These are phyloP conservation scores for Blumeria hordei DNA, from an alignment of 2,329 filamentous ascomycete species.

Conservation along the genomic window DNA sequence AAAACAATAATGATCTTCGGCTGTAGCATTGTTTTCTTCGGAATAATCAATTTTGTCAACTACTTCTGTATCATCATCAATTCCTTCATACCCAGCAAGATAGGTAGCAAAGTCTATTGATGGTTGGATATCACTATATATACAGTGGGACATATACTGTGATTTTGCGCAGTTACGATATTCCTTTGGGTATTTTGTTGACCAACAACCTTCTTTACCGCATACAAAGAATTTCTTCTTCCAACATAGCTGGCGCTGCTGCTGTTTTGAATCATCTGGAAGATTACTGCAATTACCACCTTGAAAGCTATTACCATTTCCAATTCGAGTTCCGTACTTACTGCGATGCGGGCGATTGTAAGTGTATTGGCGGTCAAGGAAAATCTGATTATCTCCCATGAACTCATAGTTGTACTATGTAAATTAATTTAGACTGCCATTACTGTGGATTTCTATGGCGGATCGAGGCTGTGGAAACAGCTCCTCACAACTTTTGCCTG, in stretches of 20 bases:
- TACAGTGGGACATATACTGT: neutral
- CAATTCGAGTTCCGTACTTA: neutral
- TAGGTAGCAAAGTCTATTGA: neutral
- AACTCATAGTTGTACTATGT: neutral
- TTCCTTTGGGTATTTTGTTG: neutral
- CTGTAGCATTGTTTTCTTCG: neutral
- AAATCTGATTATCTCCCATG: neutral
- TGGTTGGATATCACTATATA: neutral
- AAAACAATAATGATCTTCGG: neutral
- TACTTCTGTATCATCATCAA: neutral
- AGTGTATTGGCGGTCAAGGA: neutral
- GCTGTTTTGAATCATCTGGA: neutral
- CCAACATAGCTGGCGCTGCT: neutral
- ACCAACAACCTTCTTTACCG: conserved; percentile 1
- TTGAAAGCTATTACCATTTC: neutral
- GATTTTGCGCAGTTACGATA: neutral
- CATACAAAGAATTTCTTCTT: neutral
- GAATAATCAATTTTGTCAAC: neutral
- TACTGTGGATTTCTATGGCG: neutral
- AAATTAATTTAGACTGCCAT: neutral
- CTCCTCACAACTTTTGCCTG: neutral
- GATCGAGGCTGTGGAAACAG: neutral
- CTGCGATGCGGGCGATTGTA: neutral
- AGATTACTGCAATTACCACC: neutral
- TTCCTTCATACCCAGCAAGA: neutral